Evolutionary conservation across 345 rosid species (phyloP).

Genomic region (Lepidium didymum): DNA sequence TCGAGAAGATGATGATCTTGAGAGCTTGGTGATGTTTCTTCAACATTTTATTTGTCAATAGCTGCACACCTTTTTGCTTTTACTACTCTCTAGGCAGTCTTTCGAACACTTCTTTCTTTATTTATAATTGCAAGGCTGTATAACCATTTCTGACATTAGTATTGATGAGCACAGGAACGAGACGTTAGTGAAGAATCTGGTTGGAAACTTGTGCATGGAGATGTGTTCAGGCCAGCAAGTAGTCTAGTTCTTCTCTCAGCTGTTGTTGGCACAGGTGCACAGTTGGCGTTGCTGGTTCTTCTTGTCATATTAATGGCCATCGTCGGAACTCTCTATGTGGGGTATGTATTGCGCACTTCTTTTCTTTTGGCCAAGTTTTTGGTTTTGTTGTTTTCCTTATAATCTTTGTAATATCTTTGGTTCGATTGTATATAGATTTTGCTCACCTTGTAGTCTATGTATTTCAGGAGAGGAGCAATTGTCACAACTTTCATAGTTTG

Average conservation of each 20-base stretch:
- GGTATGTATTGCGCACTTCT: slow-evolving; percentile 45
- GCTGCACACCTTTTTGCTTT: background rate
- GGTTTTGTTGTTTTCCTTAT: background rate
- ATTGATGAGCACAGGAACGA: slow-evolving; percentile 54
- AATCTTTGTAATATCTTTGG: background rate
- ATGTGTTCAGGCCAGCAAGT: slow-evolving; percentile 81
- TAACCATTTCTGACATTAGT: slow-evolving; percentile 11
- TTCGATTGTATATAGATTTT: background rate
- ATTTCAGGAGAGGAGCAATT: slow-evolving; percentile 96
- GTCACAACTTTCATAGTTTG: slow-evolving; percentile 95
- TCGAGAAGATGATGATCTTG: slow-evolving; percentile 93
- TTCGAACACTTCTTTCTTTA: background rate
- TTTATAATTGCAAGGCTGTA: background rate
- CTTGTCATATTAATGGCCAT: slow-evolving; percentile 91
- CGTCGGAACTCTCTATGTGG: slow-evolving; percentile 79
- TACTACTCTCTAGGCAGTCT: slow-evolving; percentile 5
- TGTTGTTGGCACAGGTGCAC: slow-evolving; percentile 95
- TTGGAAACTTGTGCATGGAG: slow-evolving; percentile 97
- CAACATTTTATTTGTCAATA: background rate
- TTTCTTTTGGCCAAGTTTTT: background rate
- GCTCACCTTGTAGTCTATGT: background rate
- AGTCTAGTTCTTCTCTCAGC: slow-evolving; percentile 72
- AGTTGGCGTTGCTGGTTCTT: slow-evolving; percentile 82
- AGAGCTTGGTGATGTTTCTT: slow-evolving; percentile 62
- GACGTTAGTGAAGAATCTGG: slow-evolving; percentile 98